Conservation (phyloP, 1,284 basidiomycete genomes). For the Trametes polyzona region DNA sequence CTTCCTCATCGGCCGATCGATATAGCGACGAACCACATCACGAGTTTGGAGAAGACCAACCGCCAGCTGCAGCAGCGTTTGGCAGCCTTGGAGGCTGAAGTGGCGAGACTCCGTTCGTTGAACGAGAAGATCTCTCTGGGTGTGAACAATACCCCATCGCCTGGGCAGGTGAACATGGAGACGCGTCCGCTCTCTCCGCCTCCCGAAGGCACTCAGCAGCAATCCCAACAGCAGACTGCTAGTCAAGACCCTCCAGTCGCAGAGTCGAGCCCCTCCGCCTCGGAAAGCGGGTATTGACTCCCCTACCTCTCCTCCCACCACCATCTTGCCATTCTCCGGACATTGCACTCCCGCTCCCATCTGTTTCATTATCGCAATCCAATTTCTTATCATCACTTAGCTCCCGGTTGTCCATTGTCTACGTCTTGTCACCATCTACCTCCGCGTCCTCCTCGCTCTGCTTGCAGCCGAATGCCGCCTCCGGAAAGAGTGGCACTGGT, state of each 20-base stretch:
- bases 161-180: conserved; percentile 49
- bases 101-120: conserved; percentile 65
- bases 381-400: conserved; percentile 23
- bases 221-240: conserved; percentile 49
- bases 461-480: conserved; percentile 23
- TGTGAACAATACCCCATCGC: conserved; percentile 55
- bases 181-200: conserved; percentile 66
- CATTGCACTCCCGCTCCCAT: conserved; percentile 22
- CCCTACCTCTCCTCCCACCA: conserved; percentile 22
- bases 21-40: conserved; percentile 75
- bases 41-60: conserved; percentile 68
- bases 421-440: conserved; percentile 19
- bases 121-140: conserved; percentile 81
- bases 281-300: conserved; percentile 60
- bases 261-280: conserved; percentile 64
- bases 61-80: conserved; percentile 70
- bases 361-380: conserved; percentile 21
- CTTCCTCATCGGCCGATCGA: conserved; percentile 14
- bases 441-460: conserved; percentile 17
- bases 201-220: conserved; percentile 50
- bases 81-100: conserved; percentile 63
- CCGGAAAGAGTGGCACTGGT: conserved; percentile 24
- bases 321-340: conserved; percentile 27
- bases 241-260: conserved; percentile 61
- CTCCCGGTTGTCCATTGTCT: conserved; percentile 13